These are phyloP conservation scores for Erythrophleum ivorense DNA, from an alignment of 331 rosid species.

Conservation along the genomic window DNA sequence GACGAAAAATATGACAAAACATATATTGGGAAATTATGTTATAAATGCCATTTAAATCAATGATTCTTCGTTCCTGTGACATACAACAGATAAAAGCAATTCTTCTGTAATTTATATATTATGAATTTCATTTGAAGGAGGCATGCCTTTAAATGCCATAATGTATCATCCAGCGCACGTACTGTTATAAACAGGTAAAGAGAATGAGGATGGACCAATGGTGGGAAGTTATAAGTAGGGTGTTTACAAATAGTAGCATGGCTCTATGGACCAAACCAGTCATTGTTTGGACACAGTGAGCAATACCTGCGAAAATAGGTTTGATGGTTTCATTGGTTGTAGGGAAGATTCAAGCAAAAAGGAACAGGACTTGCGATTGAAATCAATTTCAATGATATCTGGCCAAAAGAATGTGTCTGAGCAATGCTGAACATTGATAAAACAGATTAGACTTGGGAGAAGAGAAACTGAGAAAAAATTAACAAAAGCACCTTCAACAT, in stretches of 20 bases:
- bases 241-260: background rate
- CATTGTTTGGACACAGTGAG: background rate
- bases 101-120: background rate
- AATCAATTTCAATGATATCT: background rate
- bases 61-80: background rate
- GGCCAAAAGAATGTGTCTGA: background rate
- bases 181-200: background rate
- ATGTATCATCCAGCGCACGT: background rate
- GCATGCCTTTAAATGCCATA: background rate
- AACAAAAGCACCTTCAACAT: background rate
- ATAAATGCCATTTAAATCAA: background rate
- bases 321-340: background rate
- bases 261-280: background rate
- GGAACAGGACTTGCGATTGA: background rate
- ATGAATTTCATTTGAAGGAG: background rate
- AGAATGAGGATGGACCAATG: background rate
- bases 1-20: background rate
- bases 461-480: background rate
- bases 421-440: background rate
- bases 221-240: background rate
- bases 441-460: background rate
- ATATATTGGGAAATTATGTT: background rate
- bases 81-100: background rate
- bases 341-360: background rate
- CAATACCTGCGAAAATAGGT: background rate